These are phyloP conservation scores for Botrytis porri DNA, from an alignment of 2,329 filamentous ascomycete genomes.

Conservation along the genomic window DNA sequence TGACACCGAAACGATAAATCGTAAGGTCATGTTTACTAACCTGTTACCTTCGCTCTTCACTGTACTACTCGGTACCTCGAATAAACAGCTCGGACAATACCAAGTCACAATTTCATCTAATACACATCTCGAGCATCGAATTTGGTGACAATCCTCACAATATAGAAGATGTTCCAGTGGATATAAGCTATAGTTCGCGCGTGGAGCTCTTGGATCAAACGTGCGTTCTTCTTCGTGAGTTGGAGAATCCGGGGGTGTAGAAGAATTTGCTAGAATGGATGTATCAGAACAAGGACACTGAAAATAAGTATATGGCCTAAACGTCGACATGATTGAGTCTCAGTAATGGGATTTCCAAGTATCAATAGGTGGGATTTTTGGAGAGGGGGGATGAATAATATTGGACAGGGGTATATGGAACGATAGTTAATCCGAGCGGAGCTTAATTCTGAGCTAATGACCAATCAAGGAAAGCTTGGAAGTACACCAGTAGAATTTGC, in stretches of 20 bases:
- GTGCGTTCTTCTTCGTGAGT: constrained; percentile 70
- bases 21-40: constrained; percentile 56
- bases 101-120: constrained; percentile 92
- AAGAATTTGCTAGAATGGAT: constrained; percentile 37
- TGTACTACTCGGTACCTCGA: constrained; percentile 91
- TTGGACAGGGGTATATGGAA: not conserved
- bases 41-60: constrained; percentile 91
- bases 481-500: too few species aligned
- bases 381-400: not conserved
- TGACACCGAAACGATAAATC: not conserved
- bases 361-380: not conserved
- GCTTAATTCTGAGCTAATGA: not conserved
- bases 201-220: constrained; percentile 80
- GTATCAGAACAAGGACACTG: constrained; percentile 62
- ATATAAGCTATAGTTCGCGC: constrained; percentile 88
- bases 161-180: constrained; percentile 92
- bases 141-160: constrained; percentile 96
- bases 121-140: constrained; percentile 88
- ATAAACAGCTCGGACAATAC: constrained; percentile 92
- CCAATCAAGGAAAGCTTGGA: not conserved
- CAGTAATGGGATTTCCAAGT: not conserved
- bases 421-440: not conserved
- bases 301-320: constrained; percentile 63
- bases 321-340: constrained; percentile 45
- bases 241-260: constrained; percentile 37